Base-by-base conservation (phyloP, 139 green algal genomes). In the Chlorella sp. region DNA sequence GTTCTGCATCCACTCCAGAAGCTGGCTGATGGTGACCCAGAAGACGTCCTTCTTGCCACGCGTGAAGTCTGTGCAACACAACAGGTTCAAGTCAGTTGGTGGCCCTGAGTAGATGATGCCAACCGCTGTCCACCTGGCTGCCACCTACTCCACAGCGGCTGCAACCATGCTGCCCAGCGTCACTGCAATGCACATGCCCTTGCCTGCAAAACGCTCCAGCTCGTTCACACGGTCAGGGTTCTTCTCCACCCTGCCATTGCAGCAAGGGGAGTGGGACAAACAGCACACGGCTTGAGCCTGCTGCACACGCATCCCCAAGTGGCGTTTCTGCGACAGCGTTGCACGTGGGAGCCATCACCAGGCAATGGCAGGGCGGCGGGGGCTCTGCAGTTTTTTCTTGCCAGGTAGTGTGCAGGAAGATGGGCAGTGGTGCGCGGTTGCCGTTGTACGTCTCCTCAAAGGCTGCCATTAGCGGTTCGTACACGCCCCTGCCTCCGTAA, bases 381-480 rank as follows among this genome's bases (percentile, higher is more conserved):
- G n/a, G n/a, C n/a, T n/a, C n/a, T n/a, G n/a, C n/a, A n/a, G n/a
- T n/a, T n/a, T n/a, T n/a, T n/a, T n/a, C n/a, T n/a, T n/a, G 14
- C 51, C 75, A 87, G 19, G 64, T 69, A 5, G 65, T 67, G 51
- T 87, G 83, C 36, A 87, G 38, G 38, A 73, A 87, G 28, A 87
- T 62, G 28, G 73, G 73, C 46, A 87, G 46, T 11, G 83, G 83
- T 2, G 83, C 64, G 26, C 83, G 74, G 83, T 83, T 83, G 64
- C 83, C 83, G 28, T 48, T 54, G 75, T 87, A 87, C 34, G 75
- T 68, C 3, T 38, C 36, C 9, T 83, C 38, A 58, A 87, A 83
- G 7, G 73, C 80, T 1, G 44, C 65, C 36, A 54, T 40, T 24
- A 87, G 73, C 0, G 46, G 60, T 0, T 68, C 43, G 73, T 82